Evolutionary conservation across 495 filamentous ascomycete species (phyloP).

Genomic region (Penicillium verhagenii): DNA sequence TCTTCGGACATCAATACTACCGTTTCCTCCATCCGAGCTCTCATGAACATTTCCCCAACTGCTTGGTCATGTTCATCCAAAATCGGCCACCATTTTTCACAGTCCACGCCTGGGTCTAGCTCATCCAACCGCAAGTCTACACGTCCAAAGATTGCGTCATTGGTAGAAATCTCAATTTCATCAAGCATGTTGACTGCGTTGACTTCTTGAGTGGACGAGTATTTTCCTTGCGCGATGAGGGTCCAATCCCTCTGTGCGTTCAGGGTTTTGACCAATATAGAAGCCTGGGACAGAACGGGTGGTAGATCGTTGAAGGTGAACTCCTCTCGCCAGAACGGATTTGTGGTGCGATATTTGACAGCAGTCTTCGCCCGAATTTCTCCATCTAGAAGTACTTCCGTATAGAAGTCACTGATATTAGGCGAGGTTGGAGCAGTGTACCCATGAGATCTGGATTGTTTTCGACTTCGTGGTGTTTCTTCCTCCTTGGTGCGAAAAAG

Average conservation of each 20-base stretch:
- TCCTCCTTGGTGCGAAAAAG: constrained; percentile 37
- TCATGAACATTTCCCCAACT: constrained; percentile 86
- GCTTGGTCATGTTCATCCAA: constrained; percentile 68
- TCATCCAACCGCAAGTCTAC: constrained; percentile 86
- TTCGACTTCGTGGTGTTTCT: constrained; percentile 38
- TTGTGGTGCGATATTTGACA: constrained; percentile 74
- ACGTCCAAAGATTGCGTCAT: constrained; percentile 64
- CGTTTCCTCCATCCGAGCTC: constrained; percentile 77
- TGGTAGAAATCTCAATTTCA: constrained; percentile 52
- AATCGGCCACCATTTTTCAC: constrained; percentile 89
- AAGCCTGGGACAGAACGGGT: constrained; percentile 70
- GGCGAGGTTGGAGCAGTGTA: constrained; percentile 27
- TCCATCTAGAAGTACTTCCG: constrained; percentile 88
- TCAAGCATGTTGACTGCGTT: constrained; percentile 45
- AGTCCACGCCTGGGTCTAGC: constrained; percentile 71
- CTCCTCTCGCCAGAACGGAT: constrained; percentile 94
- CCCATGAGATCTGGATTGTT: constrained; percentile 39
- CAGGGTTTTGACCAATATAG: constrained; percentile 74
- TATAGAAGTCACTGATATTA: constrained; percentile 62
- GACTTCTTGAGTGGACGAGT: constrained; percentile 42
- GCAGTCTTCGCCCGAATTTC: constrained; percentile 85
- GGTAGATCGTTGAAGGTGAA: constrained; percentile 86
- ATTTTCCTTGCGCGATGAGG: constrained; percentile 46
- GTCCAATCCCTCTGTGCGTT: constrained; percentile 56
- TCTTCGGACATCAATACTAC: constrained; percentile 84